phyloP scores from a whole-genome alignment of 2,329 filamentous ascomycete species.

The Fusarium virguliforme region DNA sequence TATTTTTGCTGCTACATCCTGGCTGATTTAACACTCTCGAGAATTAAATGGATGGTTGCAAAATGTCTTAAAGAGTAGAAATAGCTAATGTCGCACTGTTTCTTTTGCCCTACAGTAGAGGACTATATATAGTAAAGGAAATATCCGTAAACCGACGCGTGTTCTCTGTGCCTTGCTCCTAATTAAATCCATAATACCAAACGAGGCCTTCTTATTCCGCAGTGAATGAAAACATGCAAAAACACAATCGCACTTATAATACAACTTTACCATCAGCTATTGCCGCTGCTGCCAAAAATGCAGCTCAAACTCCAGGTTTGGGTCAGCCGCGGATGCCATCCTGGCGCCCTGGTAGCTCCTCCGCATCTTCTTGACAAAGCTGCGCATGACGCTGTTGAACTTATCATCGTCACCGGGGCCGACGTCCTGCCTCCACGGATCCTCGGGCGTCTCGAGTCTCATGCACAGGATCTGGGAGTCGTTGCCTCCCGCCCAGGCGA shows the following conservation, averaged over 20 bases:
- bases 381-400: neutral
- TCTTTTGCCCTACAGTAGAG: neutral
- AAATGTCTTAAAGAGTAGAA: neutral
- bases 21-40: too few relatives aligned
- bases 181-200: neutral
- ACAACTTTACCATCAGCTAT: neutral
- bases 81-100: neutral
- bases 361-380: neutral
- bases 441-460: neutral
- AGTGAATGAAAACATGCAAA: neutral
- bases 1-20: neutral
- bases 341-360: neutral
- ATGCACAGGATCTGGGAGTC: neutral
- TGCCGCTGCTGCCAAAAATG: neutral
- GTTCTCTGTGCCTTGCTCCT: fast-evolving
- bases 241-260: neutral
- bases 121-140: neutral
- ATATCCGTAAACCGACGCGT: neutral
- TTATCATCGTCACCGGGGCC: neutral
- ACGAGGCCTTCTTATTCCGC: neutral
- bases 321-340: neutral
- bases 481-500: neutral
- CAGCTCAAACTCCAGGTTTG: neutral
- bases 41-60: neutral
- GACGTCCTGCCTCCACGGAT: neutral